Percentiles rank a stretch among this genome's conserved stretches.
phyloP scores from a whole-genome alignment of 2,329 filamentous ascomycete species.

The Hymenotorrendiella dingleyae region DNA sequence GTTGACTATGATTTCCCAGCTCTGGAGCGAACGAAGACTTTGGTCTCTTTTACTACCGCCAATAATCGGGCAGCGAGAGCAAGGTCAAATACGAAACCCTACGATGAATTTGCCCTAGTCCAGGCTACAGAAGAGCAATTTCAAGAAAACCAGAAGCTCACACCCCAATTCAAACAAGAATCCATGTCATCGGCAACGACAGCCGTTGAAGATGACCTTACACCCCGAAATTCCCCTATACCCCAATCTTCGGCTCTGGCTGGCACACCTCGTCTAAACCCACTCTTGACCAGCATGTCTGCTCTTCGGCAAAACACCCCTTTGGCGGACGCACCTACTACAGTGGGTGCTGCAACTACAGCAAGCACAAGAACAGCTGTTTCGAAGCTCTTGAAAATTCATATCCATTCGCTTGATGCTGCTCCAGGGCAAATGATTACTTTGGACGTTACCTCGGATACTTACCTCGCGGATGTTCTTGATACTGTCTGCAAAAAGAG shows the following conservation, averaged over 20 bases:
- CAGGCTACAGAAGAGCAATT: conserved; percentile 64
- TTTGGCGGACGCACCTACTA: conserved; percentile 52
- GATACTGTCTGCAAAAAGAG: conserved; percentile 73
- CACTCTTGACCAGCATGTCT: conserved; percentile 52
- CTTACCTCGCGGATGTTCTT: conserved; percentile 75
- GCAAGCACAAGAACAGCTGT: conserved; percentile 44
- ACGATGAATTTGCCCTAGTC: conserved; percentile 77
- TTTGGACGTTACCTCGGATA: conserved; percentile 73
- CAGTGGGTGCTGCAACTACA: conserved; percentile 25
- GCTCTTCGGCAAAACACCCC: conserved; percentile 47
- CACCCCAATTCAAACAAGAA: conserved; percentile 60
- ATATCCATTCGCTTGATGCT: conserved; percentile 64
- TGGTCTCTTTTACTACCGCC: conserved; percentile 75
- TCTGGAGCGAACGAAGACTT: conserved; percentile 64
- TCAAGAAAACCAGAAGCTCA: conserved; percentile 61
- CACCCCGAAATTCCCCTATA: conserved; percentile 31
- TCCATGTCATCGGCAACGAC: conserved; percentile 32
- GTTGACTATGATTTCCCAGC: conserved; percentile 82
- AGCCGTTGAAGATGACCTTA: conserved; percentile 36
- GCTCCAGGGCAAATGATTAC: conserved; percentile 69
- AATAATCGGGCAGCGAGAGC: conserved; percentile 60
- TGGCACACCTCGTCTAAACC: conserved; percentile 43
- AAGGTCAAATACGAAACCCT: conserved; percentile 67
- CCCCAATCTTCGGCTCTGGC: conserved; percentile 25
- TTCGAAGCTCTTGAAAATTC: conserved; percentile 65